Evolutionary conservation across 2,329 filamentous ascomycete genomes (phyloP).

Genomic region (Aspergillus pseudonomiae): DNA sequence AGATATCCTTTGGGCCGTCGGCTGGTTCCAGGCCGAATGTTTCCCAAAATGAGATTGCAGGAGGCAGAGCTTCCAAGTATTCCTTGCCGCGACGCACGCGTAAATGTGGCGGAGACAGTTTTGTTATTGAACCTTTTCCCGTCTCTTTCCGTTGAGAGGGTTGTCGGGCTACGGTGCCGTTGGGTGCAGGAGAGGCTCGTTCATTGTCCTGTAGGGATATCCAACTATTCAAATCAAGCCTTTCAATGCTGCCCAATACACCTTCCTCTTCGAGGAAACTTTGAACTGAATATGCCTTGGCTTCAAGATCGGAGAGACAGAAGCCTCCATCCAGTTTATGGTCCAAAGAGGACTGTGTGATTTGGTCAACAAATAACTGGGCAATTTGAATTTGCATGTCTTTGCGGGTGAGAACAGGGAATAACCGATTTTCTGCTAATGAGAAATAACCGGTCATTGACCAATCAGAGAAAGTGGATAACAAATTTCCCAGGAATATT

Average conservation of each 20-base stretch:
- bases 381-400: slow-evolving; percentile 44
- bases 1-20: slow-evolving; percentile 60
- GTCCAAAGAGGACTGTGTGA: slow-evolving; percentile 48
- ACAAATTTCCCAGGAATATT: slow-evolving; percentile 41
- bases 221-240: slow-evolving; percentile 41
- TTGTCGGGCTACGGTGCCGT: slow-evolving; percentile 20
- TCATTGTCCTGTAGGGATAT: slow-evolving; percentile 35
- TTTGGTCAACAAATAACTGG: slow-evolving; percentile 46
- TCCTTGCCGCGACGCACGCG: slow-evolving; percentile 57
- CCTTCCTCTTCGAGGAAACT: slow-evolving; percentile 32
- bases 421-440: slow-evolving; percentile 32
- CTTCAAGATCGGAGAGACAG: slow-evolving; percentile 32
- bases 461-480: slow-evolving; percentile 45
- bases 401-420: slow-evolving; percentile 36
- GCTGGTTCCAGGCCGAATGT: slow-evolving; percentile 60
- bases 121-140: slow-evolving; percentile 40
- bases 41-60: slow-evolving; percentile 64
- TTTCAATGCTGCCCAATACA: slow-evolving; percentile 34
- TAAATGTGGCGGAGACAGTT: slow-evolving; percentile 56
- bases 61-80: slow-evolving; percentile 58
- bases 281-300: slow-evolving; percentile 26
- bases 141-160: slow-evolving; percentile 31
- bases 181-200: slow-evolving; percentile 17
- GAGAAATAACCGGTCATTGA: slow-evolving; percentile 45
- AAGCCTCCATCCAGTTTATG: slow-evolving; percentile 35